Percentiles rank a stretch among this genome's conserved stretches.
These are phyloP conservation scores for Ballota nigra DNA, from an alignment of 257 asterid genomes.

Conservation along the genomic window DNA sequence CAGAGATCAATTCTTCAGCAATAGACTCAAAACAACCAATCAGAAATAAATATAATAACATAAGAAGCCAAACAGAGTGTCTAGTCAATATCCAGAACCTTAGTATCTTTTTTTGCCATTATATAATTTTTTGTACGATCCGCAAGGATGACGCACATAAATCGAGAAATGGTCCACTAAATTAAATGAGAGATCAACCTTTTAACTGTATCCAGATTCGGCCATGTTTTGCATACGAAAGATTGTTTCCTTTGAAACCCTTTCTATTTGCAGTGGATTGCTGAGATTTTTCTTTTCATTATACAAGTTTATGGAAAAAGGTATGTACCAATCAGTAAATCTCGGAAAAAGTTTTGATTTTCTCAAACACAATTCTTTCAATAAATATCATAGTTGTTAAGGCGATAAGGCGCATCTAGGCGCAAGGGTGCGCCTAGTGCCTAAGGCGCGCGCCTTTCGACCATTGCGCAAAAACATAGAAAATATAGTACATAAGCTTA, in stretches of 20 bases:
- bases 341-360: not conserved
- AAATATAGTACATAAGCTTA: too few relatives aligned
- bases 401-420: too few relatives aligned
- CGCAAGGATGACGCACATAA: not conserved
- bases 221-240: not conserved
- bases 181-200: not conserved
- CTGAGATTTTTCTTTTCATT: not conserved
- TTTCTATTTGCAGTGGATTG: not conserved
- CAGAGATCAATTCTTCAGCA: not conserved
- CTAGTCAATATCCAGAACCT: not conserved
- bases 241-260: not conserved
- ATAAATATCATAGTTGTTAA: not conserved
- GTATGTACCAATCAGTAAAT: not conserved
- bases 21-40: not conserved
- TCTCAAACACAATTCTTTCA: not conserved
- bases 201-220: not conserved
- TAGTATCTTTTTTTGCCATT: not conserved
- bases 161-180: not conserved
- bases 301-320: not conserved
- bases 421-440: too few relatives aligned
- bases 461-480: too few relatives aligned
- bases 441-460: too few relatives aligned
- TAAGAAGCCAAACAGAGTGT: not conserved
- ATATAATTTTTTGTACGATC: not conserved
- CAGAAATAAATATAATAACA: not conserved